Percentiles rank a stretch among this genome's conserved stretches.
phyloP scores from a whole-genome alignment of 1,139 yeast species.

The Pichia sp. region DNA sequence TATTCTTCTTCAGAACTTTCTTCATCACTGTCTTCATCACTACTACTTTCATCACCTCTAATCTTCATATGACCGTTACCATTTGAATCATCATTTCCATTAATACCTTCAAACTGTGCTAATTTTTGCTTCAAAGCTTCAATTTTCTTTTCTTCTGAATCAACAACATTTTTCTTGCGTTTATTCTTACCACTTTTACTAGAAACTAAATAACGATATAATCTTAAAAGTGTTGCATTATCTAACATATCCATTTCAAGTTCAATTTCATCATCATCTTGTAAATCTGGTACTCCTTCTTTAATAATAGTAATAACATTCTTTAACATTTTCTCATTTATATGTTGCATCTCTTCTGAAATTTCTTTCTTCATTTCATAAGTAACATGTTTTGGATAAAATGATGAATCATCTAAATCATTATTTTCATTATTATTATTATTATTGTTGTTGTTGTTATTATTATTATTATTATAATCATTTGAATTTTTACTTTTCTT shows the following conservation, averaged over 20 bases:
- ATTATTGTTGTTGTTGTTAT: slow-evolving; percentile 6
- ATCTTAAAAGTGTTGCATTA: slow-evolving; percentile 72
- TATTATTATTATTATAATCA: not conserved
- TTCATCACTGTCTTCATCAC: slow-evolving; percentile 41
- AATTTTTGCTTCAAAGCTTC: slow-evolving; percentile 80
- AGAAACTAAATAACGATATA: slow-evolving; percentile 74
- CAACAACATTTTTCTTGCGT: slow-evolving; percentile 26
- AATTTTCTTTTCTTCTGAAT: slow-evolving; percentile 69
- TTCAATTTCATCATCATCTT: slow-evolving; percentile 83
- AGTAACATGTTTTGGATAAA: slow-evolving; percentile 50
- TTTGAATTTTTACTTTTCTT: not conserved
- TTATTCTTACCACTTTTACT: slow-evolving; percentile 33
- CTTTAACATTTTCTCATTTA: slow-evolving; percentile 75
- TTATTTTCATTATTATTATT: slow-evolving; percentile 4
- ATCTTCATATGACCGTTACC: slow-evolving; percentile 23
- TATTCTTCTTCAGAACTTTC: slow-evolving; percentile 19
- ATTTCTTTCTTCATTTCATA: slow-evolving; percentile 97
- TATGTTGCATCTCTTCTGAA: slow-evolving; percentile 74
- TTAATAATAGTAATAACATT: slow-evolving; percentile 81
- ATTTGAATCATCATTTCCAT: slow-evolving; percentile 27
- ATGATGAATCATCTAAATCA: slow-evolving; percentile 11
- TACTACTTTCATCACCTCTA: slow-evolving; percentile 52
- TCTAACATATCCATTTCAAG: slow-evolving; percentile 93
- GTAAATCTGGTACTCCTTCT: slow-evolving; percentile 77
- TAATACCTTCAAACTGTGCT: slow-evolving; percentile 60